Conservation (phyloP, 805 yeast genomes). For the Ogataea henricii region DNA sequence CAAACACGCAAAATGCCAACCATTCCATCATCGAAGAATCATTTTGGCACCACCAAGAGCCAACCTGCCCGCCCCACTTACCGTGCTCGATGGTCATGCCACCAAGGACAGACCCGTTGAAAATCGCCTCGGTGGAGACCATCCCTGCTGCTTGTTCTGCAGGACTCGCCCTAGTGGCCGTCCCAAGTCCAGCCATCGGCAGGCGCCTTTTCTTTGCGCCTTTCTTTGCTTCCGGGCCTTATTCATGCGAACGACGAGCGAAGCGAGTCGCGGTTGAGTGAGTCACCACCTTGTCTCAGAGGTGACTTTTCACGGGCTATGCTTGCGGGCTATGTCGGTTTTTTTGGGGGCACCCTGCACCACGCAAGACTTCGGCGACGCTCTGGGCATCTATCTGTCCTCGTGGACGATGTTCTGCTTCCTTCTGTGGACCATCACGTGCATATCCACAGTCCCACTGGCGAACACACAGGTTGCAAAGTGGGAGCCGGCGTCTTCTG, state of each 20-base stretch:
- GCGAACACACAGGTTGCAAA: slow-evolving; percentile 33
- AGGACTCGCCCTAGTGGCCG: slow-evolving; percentile 47
- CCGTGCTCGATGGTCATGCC: too few relatives aligned
- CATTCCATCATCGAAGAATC: slow-evolving; percentile 8
- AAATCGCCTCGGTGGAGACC: slow-evolving; percentile 43
- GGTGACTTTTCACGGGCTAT: too few relatives aligned
- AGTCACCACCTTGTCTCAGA: too few relatives aligned
- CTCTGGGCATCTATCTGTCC: slow-evolving; percentile 47
- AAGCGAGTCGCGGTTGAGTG: background rate
- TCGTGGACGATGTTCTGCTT: slow-evolving; percentile 53
- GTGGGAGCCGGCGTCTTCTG: slow-evolving; percentile 48
- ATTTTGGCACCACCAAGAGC: background rate
- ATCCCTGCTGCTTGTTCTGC: slow-evolving; percentile 51
- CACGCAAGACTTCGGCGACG: slow-evolving; percentile 39
- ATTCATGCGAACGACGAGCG: background rate
- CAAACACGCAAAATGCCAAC: slow-evolving; percentile 31
- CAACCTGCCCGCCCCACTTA: slow-evolving; percentile 31
- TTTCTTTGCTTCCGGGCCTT: slow-evolving; percentile 48
- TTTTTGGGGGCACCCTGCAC: too few relatives aligned
- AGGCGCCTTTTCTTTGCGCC: too few relatives aligned
- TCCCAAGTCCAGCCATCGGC: too few relatives aligned
- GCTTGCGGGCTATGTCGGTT: too few relatives aligned
- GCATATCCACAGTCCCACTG: slow-evolving; percentile 46
- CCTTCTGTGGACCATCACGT: slow-evolving; percentile 43
- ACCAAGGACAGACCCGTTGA: slow-evolving; percentile 43